These are phyloP conservation scores for Pholiota adiposa DNA, from an alignment of 1,284 basidiomycete species.

Conservation along the genomic window DNA sequence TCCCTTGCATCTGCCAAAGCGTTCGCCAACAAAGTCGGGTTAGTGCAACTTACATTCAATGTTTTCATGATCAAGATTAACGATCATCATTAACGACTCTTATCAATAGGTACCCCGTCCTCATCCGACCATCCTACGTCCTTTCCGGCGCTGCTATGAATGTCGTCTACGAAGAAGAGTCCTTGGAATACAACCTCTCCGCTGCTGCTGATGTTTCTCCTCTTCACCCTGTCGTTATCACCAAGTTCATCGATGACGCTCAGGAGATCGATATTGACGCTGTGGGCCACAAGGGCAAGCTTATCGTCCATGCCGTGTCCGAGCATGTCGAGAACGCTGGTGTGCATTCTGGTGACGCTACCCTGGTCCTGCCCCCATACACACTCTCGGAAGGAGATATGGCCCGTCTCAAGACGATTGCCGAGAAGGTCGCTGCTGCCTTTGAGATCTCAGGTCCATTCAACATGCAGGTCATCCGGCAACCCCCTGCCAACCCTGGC, in stretches of 20 bases:
- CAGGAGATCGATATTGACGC: slow-evolving; percentile 99
- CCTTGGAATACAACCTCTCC: slow-evolving; percentile 91
- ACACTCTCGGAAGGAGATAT: slow-evolving; percentile 82
- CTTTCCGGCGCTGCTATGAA: slow-evolving; percentile 99
- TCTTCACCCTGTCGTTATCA: slow-evolving; percentile 96
- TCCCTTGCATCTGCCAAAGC: slow-evolving; percentile 90
- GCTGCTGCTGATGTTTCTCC: slow-evolving; percentile 96
- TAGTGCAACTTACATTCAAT: slow-evolving; percentile 27
- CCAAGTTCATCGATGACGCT: slow-evolving; percentile 97
- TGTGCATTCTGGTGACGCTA: slow-evolving; percentile 99
- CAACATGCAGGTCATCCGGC: slow-evolving; percentile 99
- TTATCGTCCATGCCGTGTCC: slow-evolving; percentile 96
- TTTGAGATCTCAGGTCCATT: slow-evolving; percentile 98
- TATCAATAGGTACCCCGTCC: slow-evolving; percentile 81
- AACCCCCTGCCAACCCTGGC: slow-evolving; percentile 59
- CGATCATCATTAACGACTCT: neutral
- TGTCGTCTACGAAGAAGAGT: slow-evolving; percentile 92
- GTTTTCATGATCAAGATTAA: neutral
- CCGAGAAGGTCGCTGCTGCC: slow-evolving; percentile 92
- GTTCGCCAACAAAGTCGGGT: slow-evolving; percentile 88
- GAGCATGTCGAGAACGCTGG: slow-evolving; percentile 99
- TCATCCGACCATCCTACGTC: slow-evolving; percentile 97
- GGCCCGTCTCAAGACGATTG: slow-evolving; percentile 88
- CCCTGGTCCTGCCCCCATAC: slow-evolving; percentile 96
- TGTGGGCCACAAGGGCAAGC: slow-evolving; percentile 91